These are phyloP conservation scores for Elongisporangium senticosum DNA, from an alignment of 352 stramenopile species.

Conservation along the genomic window DNA sequence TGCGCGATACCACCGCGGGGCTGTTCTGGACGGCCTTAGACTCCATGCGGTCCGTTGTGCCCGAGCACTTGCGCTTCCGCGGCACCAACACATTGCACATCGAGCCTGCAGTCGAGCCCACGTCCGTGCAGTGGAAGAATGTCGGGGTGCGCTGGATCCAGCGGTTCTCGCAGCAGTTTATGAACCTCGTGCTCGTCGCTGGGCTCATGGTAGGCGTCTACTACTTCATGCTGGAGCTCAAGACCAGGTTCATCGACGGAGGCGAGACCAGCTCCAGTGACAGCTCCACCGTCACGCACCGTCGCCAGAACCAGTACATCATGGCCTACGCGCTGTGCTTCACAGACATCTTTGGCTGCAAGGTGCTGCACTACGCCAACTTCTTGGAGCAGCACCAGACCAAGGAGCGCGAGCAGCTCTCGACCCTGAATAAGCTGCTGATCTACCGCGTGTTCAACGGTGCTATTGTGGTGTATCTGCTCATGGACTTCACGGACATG, in stretches of 20 bases:
- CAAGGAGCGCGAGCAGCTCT: slow-evolving; percentile 64
- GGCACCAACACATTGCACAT: slow-evolving; percentile 64
- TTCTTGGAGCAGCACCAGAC: slow-evolving; percentile 55
- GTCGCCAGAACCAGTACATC: slow-evolving; percentile 41
- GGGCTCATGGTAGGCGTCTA: slow-evolving; percentile 53
- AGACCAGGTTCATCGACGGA: slow-evolving; percentile 24
- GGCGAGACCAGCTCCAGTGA: slow-evolving; percentile 4
- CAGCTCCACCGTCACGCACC: slow-evolving; percentile 5
- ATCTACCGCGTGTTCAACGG: slow-evolving; percentile 70
- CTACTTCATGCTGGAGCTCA: slow-evolving; percentile 35
- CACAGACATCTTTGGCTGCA: slow-evolving; percentile 59
- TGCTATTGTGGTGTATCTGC: slow-evolving; percentile 67
- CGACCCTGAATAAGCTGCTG: slow-evolving; percentile 75
- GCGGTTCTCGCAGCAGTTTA: slow-evolving; percentile 36
- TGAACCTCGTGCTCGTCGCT: slow-evolving; percentile 39
- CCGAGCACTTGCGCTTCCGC: slow-evolving; percentile 47
- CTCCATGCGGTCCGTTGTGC: slow-evolving; percentile 21
- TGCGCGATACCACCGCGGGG: slow-evolving; percentile 42
- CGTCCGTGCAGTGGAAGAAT: slow-evolving; percentile 67
- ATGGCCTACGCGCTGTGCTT: slow-evolving; percentile 43
- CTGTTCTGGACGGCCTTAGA: slow-evolving; percentile 42
- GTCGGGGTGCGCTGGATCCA: slow-evolving; percentile 33
- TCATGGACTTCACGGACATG: slow-evolving; percentile 69
- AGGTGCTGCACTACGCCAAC: slow-evolving; percentile 52
- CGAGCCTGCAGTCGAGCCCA: slow-evolving; percentile 57